These are phyloP conservation scores for Candida smagusa DNA, from an alignment of 1,139 yeast species.

Conservation along the genomic window DNA sequence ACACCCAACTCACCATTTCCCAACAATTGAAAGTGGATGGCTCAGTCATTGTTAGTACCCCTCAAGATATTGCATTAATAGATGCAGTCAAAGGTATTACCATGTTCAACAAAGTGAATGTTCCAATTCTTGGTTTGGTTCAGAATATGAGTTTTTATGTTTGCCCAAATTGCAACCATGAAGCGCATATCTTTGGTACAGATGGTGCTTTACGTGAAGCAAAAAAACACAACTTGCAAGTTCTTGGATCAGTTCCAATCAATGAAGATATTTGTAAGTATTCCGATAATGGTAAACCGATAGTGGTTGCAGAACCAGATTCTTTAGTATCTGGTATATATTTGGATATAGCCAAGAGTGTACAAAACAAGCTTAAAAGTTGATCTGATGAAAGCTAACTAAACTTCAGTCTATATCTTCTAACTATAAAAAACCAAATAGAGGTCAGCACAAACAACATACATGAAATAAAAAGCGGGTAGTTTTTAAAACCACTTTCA, in stretches of 20 bases:
- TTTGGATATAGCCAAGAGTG: slow-evolving; percentile 39
- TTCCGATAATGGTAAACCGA: slow-evolving; percentile 66
- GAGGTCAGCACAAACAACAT: slow-evolving; percentile 24
- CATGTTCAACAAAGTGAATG: slow-evolving; percentile 70
- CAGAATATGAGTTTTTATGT: slow-evolving; percentile 79
- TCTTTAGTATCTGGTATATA: slow-evolving; percentile 36
- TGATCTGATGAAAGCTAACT: background rate
- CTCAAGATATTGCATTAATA: slow-evolving; percentile 79
- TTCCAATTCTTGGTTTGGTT: slow-evolving; percentile 76
- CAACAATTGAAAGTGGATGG: slow-evolving; percentile 78
- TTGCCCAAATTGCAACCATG: slow-evolving; percentile 75
- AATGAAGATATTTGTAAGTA: slow-evolving; percentile 57
- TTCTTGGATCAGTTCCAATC: slow-evolving; percentile 68
- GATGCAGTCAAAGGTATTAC: slow-evolving; percentile 81
- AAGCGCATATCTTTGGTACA: slow-evolving; percentile 70
- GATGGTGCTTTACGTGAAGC: slow-evolving; percentile 67
- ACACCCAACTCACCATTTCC: slow-evolving; percentile 76
- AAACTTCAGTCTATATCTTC: slow-evolving; percentile 13
- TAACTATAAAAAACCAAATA: slow-evolving; percentile 28
- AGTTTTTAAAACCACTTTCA: slow-evolving; percentile 35
- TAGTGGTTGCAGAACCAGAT: slow-evolving; percentile 48
- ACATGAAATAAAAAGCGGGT: slow-evolving; percentile 30
- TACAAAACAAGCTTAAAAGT: slow-evolving; percentile 13
- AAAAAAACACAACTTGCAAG: slow-evolving; percentile 41
- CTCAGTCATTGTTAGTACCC: slow-evolving; percentile 79